phyloP scores from a whole-genome alignment of 768 basidiomycete genomes.

The Punctularia strigosozonata region DNA sequence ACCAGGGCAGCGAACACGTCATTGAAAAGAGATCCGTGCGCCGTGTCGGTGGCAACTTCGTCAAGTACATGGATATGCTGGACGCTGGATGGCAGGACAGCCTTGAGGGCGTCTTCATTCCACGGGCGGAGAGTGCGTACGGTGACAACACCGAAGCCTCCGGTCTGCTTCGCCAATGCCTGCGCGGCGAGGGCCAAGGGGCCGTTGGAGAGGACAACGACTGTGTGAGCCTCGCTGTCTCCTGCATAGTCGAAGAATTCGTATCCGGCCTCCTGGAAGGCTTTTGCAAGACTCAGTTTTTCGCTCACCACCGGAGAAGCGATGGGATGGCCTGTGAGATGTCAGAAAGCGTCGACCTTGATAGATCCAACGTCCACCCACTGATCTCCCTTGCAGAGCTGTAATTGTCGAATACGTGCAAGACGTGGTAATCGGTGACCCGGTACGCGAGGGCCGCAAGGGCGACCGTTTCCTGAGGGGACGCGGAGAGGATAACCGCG shows the following conservation, averaged over 20 bases:
- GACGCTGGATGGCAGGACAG: constrained; percentile 45
- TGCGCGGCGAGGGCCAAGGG: constrained; percentile 59
- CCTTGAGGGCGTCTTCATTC: constrained; percentile 53
- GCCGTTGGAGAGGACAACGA: constrained; percentile 66
- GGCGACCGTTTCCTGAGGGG: constrained; percentile 73
- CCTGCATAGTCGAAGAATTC: constrained; percentile 71
- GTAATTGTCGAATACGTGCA: constrained; percentile 88
- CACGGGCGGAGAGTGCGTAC: constrained; percentile 82
- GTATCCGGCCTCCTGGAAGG: constrained; percentile 49
- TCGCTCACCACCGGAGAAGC: constrained; percentile 21
- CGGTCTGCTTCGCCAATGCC: constrained; percentile 28
- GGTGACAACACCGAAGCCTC: constrained; percentile 52
- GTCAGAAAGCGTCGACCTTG: no score
- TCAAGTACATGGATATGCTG: constrained; percentile 62
- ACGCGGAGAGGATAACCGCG: constrained; percentile 71
- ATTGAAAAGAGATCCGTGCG: constrained; percentile 56
- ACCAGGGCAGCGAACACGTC: constrained; percentile 59
- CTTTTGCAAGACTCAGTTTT: constrained; percentile 28
- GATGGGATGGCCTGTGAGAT: constrained; percentile 43
- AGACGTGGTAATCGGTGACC: constrained; percentile 52
- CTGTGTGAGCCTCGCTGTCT: constrained; percentile 45
- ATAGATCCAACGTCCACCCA: no score
- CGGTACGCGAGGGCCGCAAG: constrained; percentile 69
- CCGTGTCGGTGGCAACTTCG: constrained; percentile 53
- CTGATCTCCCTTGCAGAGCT: constrained; percentile 69